Evolutionary conservation across 179 eudicot genomes (phyloP), one percentile per base, ranked within the genome.

Genomic region (Gypsophila paniculata): DNA sequence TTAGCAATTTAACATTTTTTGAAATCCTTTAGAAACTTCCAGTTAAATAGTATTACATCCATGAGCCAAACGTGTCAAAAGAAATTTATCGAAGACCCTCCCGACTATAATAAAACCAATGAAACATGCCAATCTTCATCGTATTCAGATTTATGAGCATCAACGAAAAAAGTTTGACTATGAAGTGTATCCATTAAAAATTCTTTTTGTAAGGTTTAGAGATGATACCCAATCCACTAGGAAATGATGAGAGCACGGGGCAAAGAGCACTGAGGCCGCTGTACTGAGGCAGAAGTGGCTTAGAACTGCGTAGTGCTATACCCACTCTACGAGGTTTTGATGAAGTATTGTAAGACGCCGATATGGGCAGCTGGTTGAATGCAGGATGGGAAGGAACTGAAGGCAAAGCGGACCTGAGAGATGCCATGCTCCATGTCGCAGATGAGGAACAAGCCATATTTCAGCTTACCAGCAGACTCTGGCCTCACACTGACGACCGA

Each of bases 341-440:
- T 15, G 77, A 74, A 51, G 79, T 67, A 38, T 29, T 69, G 15
- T 26, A 74, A 62, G 67, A 38, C 61, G 82, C 80, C 46, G 64
- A 76, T 71, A 73, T 64, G 26, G 84, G 73, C 59, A 74, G 73
- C 39, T 75, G 78, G 65, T 75, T 34, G 25, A 77, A 82, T 65
- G 53, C 58, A 12, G 57, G 72, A 61, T 38, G 72, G 14, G 65
- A 75, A 49, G 80, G 76, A 29, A 75, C 68, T 0, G 82, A 74
- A 68, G 97, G 98, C 21, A 92, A 78, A 5, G 98, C 81, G 3
- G 89, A 74, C 69, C 84, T 74, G 6, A 92, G 88, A 63, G 89
- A 79, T 21, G 94, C 82, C 91, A 90, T 86, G 72, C 78, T 88
- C 91, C 89, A 88, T 59, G 94, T 82, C 5, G 86, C 65, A 48